phyloP scores from a whole-genome alignment of 2,329 filamentous ascomycete species.

The Cordyceps fumosorosea region DNA sequence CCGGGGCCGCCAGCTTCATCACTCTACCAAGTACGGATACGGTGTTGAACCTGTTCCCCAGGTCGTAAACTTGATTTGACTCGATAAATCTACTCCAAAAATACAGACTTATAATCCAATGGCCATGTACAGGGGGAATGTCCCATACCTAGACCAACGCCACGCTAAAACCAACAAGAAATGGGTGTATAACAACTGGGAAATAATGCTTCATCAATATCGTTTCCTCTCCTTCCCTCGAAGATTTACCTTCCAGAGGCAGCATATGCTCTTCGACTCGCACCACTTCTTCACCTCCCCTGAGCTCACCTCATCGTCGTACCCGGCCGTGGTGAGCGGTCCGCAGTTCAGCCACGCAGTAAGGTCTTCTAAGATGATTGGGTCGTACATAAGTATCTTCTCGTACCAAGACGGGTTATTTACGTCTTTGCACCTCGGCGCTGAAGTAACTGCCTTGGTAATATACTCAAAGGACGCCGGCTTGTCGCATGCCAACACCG shows the following conservation, averaged over 20 bases:
- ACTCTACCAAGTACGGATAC: no score
- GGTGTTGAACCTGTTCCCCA: no score
- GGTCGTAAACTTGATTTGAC: neutral
- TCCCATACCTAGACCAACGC: neutral
- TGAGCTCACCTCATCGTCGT: conserved; percentile 57
- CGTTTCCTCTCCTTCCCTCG: conserved; percentile 49
- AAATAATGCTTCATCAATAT: conserved; percentile 20
- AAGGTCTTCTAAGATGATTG: conserved; percentile 81
- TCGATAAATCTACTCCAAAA: neutral
- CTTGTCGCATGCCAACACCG: conserved; percentile 34
- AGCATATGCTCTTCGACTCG: conserved; percentile 79
- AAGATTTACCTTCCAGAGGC: conserved; percentile 59
- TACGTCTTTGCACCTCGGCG: conserved; percentile 43
- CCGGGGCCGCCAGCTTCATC: neutral
- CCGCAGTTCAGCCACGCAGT: conserved; percentile 75
- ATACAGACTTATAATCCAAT: neutral
- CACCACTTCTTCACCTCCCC: conserved; percentile 82
- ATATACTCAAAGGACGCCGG: conserved; percentile 44
- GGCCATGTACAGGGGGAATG: neutral
- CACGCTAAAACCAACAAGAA: neutral
- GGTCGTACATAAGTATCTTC: conserved; percentile 90
- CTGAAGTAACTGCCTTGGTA: conserved; percentile 45
- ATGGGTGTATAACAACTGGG: neutral
- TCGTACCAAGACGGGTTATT: conserved; percentile 70
- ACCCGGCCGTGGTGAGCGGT: conserved; percentile 54